Evolutionary conservation across 2,329 filamentous ascomycete species (phyloP).

Genomic region (Penicillium hesseltinei): DNA sequence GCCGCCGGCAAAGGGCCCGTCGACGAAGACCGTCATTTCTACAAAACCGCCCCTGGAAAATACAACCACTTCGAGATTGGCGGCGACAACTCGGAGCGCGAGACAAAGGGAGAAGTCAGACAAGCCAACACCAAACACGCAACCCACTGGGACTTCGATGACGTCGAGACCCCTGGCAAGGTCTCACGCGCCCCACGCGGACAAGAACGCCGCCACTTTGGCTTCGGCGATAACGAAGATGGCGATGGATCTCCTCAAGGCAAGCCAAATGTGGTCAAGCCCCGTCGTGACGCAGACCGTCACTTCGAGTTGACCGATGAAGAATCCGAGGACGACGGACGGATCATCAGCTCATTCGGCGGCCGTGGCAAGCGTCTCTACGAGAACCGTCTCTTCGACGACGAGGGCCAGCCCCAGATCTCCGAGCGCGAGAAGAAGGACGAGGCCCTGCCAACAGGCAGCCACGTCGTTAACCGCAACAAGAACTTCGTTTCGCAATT

Average conservation of each 20-base stretch:
- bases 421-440: constrained; percentile 26
- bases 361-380: constrained; percentile 73
- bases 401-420: constrained; percentile 57
- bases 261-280: constrained; percentile 60
- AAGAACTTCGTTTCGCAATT: constrained; percentile 80
- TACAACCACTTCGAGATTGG: constrained; percentile 63
- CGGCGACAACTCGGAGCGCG: constrained; percentile 29
- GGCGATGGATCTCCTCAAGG: constrained; percentile 37
- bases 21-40: constrained; percentile 34
- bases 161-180: constrained; percentile 83
- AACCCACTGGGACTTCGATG: constrained; percentile 82
- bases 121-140: constrained; percentile 52
- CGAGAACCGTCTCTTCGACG: constrained; percentile 70
- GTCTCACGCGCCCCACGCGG: constrained; percentile 60
- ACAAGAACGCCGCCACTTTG: constrained; percentile 71
- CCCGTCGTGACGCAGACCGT: constrained; percentile 73
- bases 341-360: constrained; percentile 51
- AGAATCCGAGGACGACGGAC: constrained; percentile 49
- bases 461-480: constrained; percentile 68
- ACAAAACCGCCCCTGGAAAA: constrained; percentile 71
- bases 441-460: constrained; percentile 62
- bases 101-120: constrained; percentile 27
- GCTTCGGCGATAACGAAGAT: constrained; percentile 69
- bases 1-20: not conserved
- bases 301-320: constrained; percentile 86